phyloP scores from a whole-genome alignment of 805 yeast species.

The Ogataea degrootiae region DNA sequence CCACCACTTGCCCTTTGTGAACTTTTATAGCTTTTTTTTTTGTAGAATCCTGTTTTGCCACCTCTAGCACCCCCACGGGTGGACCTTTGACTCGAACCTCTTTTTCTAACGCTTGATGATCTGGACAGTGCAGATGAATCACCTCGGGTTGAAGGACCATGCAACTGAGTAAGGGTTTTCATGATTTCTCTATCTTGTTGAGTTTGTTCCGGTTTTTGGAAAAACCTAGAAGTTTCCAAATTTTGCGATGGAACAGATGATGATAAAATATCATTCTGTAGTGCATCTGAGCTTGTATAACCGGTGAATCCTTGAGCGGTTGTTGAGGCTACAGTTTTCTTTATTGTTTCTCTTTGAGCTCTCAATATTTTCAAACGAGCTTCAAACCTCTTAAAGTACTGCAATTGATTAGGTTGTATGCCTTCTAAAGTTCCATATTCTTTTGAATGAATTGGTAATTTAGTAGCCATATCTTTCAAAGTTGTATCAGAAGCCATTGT shows the following conservation, averaged over 20 bases:
- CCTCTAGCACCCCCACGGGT: conserved; percentile 12
- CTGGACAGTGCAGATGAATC: background rate
- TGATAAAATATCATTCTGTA: conserved; percentile 13
- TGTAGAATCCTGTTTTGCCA: conserved; percentile 4
- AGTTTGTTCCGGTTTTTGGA: background rate
- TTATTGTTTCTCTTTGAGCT: conserved; percentile 10
- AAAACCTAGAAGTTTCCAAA: conserved; percentile 9
- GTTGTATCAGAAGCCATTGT: conserved; percentile 35
- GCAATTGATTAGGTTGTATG: conserved; percentile 27
- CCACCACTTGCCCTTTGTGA: background rate
- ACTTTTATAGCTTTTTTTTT: background rate
- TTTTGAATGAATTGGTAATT: conserved; percentile 45
- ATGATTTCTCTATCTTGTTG: conserved; percentile 8
- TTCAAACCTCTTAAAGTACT: conserved; percentile 23
- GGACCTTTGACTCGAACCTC: background rate
- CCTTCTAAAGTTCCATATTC: conserved; percentile 41
- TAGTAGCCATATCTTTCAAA: conserved; percentile 50
- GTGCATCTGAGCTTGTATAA: background rate
- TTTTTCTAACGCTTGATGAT: background rate
- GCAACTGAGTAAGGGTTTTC: conserved; percentile 14
- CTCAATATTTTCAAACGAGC: conserved; percentile 19
- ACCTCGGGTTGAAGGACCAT: conserved; percentile 4
- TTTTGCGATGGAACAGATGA: conserved; percentile 14
- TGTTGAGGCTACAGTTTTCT: background rate
- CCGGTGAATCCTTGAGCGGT: background rate